These are phyloP conservation scores for Jamesozyma piceae DNA, from an alignment of 805 yeast genomes.

Conservation along the genomic window DNA sequence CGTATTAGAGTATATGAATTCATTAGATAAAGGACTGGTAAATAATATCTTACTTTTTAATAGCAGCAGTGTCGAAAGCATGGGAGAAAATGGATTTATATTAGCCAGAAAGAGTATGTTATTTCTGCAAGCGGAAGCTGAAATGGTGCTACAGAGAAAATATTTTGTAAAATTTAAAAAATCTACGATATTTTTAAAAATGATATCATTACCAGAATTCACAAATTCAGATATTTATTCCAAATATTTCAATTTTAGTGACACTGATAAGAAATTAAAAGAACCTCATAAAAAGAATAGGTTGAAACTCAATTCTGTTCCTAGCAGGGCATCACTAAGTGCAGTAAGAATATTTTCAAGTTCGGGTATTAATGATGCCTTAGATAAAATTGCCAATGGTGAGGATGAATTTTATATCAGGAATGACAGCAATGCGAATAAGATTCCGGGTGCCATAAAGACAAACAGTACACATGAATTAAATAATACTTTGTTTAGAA, in stretches of 20 bases:
- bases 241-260: constrained; percentile 10
- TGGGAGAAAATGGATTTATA: constrained; percentile 11
- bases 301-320: constrained; percentile 10
- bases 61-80: neutral
- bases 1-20: constrained; percentile 15
- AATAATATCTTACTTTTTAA: constrained; percentile 11
- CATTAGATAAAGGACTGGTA: constrained; percentile 15
- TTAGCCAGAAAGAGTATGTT: constrained; percentile 55
- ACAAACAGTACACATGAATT: neutral
- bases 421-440: constrained; percentile 11
- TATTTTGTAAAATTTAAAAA: constrained; percentile 52
- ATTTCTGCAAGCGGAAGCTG: constrained; percentile 46
- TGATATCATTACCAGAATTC: constrained; percentile 39
- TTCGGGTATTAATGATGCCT: constrained; percentile 29
- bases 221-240: constrained; percentile 22
- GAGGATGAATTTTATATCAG: neutral
- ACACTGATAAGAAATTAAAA: neutral
- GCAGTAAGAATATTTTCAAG: constrained; percentile 12
- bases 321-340: neutral
- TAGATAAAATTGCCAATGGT: constrained; percentile 25
- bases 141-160: constrained; percentile 41
- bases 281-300: neutral
- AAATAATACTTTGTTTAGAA: neutral
- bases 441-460: neutral
- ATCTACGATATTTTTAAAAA: constrained; percentile 46